Conservation (phyloP, 164 flowering plant species). For the Magnolia kwangsiensis region DNA sequence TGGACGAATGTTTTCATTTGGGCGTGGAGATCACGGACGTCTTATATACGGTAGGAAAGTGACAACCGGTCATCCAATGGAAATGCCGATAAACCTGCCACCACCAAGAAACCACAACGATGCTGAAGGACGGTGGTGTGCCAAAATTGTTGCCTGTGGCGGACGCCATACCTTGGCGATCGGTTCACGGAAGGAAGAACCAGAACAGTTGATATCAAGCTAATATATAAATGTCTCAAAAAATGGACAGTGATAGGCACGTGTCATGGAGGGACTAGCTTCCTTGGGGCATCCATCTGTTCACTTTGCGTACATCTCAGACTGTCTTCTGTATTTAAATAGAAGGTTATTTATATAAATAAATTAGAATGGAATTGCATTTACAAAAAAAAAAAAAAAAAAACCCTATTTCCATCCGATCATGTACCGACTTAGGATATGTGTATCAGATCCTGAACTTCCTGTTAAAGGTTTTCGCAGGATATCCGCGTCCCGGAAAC, state of each 20-base stretch:
- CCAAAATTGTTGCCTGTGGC: conserved; percentile 88
- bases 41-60: conserved; percentile 85
- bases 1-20: conserved; percentile 91
- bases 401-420: no score
- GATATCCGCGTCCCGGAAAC: no score
- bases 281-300: not conserved
- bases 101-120: conserved; percentile 33
- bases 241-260: not conserved
- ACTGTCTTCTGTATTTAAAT: not conserved
- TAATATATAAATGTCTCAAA: not conserved
- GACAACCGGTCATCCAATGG: conserved; percentile 93
- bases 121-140: conserved; percentile 62
- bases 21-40: conserved; percentile 98
- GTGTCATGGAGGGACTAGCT: not conserved
- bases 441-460: no score
- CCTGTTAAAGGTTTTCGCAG: no score
- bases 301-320: not conserved
- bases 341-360: not conserved
- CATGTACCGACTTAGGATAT: no score
- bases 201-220: conserved; percentile 2
- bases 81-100: conserved; percentile 74
- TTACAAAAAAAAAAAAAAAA: no score
- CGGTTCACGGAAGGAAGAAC: conserved; percentile 48
- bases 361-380: not conserved
- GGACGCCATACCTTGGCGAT: conserved; percentile 97